Conservation (phyloP, 2,329 filamentous ascomycete genomes). For the Cladobotryum protrusum region DNA sequence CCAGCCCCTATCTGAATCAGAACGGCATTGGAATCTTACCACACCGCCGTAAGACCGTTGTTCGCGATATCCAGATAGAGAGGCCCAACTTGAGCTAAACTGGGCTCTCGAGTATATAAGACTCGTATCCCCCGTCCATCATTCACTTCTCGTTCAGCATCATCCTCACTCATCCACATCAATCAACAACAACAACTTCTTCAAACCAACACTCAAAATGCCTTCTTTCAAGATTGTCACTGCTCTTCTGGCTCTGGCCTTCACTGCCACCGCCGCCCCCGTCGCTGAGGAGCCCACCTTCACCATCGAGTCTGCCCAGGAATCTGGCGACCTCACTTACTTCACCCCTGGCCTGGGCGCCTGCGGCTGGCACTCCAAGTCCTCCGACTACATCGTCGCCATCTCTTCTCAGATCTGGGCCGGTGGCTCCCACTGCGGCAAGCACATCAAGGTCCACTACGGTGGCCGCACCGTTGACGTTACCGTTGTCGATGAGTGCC, state of each 20-base stretch:
- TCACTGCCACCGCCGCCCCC: conserved; percentile 64
- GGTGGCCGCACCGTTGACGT: conserved; percentile 44
- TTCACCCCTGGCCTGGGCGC: conserved; percentile 61
- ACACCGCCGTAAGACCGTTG: too few species aligned
- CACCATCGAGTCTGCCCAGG: conserved; percentile 22
- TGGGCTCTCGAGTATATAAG: too few species aligned
- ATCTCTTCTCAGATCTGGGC: conserved; percentile 58
- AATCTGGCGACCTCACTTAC: conserved; percentile 37
- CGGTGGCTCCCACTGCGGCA: conserved; percentile 42
- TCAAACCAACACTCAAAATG: neutral
- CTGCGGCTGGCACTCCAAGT: conserved; percentile 54
- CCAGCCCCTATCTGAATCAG: too few species aligned
- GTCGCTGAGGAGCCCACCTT: conserved; percentile 55
- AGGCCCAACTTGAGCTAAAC: too few species aligned
- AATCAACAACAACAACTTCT: neutral
- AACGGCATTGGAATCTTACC: too few species aligned
- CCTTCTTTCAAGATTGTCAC: neutral
- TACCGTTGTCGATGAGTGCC: conserved; percentile 63
- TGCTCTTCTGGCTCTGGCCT: neutral
- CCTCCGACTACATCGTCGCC: conserved; percentile 56
- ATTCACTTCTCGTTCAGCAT: too few species aligned
- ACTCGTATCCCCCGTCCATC: too few species aligned
- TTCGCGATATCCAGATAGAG: too few species aligned
- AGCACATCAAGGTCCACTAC: too few species aligned
- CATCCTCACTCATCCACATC: too few species aligned